Evolutionary conservation across 169 alveolate genomes (phyloP).

Genomic region (Sarcocystis neurona): DNA sequence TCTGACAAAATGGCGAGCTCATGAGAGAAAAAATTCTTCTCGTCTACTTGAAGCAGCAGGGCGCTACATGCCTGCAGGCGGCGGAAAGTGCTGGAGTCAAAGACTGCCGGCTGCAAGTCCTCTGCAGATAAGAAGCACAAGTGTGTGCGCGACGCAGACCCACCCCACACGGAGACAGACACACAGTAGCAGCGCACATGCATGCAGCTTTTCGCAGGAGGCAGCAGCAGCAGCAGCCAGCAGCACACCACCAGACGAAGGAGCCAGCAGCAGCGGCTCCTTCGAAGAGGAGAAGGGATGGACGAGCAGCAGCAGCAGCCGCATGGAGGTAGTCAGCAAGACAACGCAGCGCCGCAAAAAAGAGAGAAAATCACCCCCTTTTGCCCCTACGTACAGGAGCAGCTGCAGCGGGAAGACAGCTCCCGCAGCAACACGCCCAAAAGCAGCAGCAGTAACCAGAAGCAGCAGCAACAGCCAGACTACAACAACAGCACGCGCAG

Average conservation of each 20-base stretch:
- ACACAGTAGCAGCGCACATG: no score
- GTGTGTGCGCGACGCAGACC: not conserved
- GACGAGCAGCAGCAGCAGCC: not conserved
- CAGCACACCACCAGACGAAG: no score
- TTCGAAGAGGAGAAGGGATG: not conserved
- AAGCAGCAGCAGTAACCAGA: not conserved
- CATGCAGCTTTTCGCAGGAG: no score
- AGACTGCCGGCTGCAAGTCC: constrained; percentile 6
- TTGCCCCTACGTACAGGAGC: not conserved
- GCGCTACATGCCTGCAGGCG: constrained; percentile 30
- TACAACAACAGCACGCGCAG: no score
- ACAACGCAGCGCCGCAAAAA: no score
- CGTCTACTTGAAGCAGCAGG: not conserved
- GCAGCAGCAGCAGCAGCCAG: no score
- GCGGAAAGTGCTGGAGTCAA: constrained; percentile 8
- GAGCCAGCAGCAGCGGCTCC: no score
- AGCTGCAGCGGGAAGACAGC: not conserved
- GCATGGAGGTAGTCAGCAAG: no score
- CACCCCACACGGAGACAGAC: not conserved
- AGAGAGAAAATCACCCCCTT: not conserved
- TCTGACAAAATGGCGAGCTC: not conserved
- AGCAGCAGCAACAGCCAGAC: no score
- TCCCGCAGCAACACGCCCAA: not conserved
- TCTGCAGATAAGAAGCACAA: not conserved
- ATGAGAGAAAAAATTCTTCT: not conserved